These are phyloP conservation scores for Mortierella alpina DNA, from an alignment of 192 early-diverging fungal species.

Conservation along the genomic window DNA sequence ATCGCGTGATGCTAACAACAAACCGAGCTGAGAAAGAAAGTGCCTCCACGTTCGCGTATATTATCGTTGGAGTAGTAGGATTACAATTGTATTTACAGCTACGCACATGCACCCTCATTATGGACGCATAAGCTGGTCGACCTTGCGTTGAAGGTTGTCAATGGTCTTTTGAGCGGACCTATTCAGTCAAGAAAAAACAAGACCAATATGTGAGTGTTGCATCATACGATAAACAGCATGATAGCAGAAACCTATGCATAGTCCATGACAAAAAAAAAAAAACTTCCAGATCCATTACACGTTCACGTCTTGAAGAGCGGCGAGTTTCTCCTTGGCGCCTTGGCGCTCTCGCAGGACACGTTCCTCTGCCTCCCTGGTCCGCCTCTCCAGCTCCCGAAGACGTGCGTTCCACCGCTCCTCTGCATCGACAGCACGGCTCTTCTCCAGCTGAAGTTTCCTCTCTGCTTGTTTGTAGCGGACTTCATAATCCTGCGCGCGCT, in stretches of 20 bases:
- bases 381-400: constrained; percentile 45
- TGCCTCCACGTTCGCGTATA: no score
- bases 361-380: constrained; percentile 51
- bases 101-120: constrained; percentile 31
- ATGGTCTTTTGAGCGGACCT: constrained; percentile 49
- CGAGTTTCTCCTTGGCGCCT: constrained; percentile 54
- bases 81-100: constrained; percentile 16
- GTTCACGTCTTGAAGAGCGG: constrained; percentile 43
- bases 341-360: constrained; percentile 52
- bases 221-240: neutral
- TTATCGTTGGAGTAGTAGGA: neutral
- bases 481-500: constrained; percentile 39
- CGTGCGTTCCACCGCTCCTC: constrained; percentile 51
- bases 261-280: neutral
- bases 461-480: constrained; percentile 47
- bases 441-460: constrained; percentile 30
- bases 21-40: no score
- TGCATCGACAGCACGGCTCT: constrained; percentile 39
- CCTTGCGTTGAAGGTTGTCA: constrained; percentile 48
- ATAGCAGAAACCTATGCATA: neutral
- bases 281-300: constrained; percentile 28
- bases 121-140: constrained; percentile 20
- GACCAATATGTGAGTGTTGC: neutral
- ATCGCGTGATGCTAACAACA: no score
- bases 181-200: neutral